Evolutionary conservation across 768 basidiomycete genomes (phyloP).

Genomic region (Xanthoconium stramineum): DNA sequence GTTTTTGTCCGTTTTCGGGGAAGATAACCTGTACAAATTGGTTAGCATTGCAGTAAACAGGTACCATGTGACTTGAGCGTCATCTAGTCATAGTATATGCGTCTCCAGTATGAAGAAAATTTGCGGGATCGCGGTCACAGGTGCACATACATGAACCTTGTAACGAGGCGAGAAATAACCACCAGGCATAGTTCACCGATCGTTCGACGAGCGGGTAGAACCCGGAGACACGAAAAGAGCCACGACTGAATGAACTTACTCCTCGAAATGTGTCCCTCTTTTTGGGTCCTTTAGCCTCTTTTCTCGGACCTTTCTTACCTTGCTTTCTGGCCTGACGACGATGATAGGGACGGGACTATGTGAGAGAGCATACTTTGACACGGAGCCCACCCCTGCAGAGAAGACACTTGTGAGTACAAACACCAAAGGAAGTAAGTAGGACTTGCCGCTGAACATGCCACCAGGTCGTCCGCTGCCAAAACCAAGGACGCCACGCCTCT

Average conservation of each 20-base stretch:
- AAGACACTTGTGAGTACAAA: neutral
- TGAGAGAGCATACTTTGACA: conserved; percentile 74
- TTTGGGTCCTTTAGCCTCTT: conserved; percentile 89
- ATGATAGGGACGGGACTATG: conserved; percentile 96
- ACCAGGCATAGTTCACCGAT: neutral
- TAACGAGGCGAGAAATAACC: neutral
- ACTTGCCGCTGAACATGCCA: conserved; percentile 27
- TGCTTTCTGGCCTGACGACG: conserved; percentile 87
- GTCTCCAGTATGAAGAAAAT: too few species aligned
- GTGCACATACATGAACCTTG: too few species aligned
- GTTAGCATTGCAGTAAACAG: conserved; percentile 4
- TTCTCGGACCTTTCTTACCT: conserved; percentile 78
- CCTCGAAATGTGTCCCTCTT: conserved; percentile 79
- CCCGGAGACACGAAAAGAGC: neutral
- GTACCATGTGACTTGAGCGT: neutral
- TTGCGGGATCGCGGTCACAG: too few species aligned
- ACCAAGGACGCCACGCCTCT: conserved; percentile 48
- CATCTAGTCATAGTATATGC: too few species aligned
- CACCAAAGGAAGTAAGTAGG: neutral
- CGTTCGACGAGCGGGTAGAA: neutral
- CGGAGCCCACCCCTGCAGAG: conserved; percentile 60
- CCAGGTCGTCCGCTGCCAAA: conserved; percentile 30
- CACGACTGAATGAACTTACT: conserved; percentile 31
- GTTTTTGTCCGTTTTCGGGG: conserved; percentile 10
- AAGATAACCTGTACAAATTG: conserved; percentile 8